Base-by-base conservation (phyloP, 2,329 filamentous ascomycete species). In the Exophiala calicioides region DNA sequence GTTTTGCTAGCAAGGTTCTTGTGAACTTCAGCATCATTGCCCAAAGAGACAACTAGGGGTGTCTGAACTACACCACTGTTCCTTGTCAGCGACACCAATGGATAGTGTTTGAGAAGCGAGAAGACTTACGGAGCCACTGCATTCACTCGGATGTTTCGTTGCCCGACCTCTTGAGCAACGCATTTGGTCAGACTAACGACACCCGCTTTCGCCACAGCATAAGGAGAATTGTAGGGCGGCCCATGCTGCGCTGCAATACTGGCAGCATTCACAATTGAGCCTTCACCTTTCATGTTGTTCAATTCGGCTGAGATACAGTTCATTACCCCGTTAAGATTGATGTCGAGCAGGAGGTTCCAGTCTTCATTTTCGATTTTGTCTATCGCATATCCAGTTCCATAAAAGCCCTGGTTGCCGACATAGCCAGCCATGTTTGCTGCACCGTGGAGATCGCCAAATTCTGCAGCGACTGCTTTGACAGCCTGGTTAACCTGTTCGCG, bases 151-250 rank as follows among this genome's bases (percentile, higher is more conserved):
- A 70, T 67, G 3, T 58, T 58, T 5, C 54, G 48, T 10, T 52
- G 41, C 0, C 61, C 65, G 8, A 55, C 59, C 43, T 68, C 65
- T 15, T 54, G 60, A 3, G 66, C 60, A 2, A 62, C 64, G 43
- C 58, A 52, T 35, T 71, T 73, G 9, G 70, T 73, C 41, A 74
- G 61, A 2, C 69, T 71, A 5, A 74, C 58, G 4, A 74, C 50
- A 2, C 61, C 71, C 51, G 68, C 71, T 50, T 74, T 75, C 4
- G 65, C 61, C 1, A 64, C 61, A 5, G 64, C 68, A 47, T 73
- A 72, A 2, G 71, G 67, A 1, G 66, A 65, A 55, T 66, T 30
- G 16, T 21, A 37, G 4, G 34, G n/a, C 8, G 6, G 24, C 6
- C 34, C 41, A 4, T 26, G 21, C 23, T 40, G 33, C 8, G 19